These are phyloP conservation scores for Scorias spongiosa DNA, from an alignment of 2,329 filamentous ascomycete species.

Conservation along the genomic window DNA sequence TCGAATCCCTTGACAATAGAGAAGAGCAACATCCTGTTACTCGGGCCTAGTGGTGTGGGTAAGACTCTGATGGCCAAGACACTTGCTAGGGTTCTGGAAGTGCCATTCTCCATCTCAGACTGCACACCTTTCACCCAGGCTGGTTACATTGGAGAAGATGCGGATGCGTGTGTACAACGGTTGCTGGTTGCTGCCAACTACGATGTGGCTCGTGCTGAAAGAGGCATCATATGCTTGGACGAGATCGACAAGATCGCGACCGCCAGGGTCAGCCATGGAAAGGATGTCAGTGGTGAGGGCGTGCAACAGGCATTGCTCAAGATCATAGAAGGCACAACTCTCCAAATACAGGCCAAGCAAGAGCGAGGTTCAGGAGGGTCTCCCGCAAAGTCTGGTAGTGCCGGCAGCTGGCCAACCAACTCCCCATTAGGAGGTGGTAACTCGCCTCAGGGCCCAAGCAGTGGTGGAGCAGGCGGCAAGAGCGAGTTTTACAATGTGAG, in stretches of 20 bases:
- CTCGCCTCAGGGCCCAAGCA: constrained; percentile 11
- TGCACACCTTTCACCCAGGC: constrained; percentile 94
- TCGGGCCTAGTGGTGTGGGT: constrained; percentile 86
- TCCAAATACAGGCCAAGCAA: constrained; percentile 80
- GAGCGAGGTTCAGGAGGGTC: constrained; percentile 33
- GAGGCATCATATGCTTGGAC: constrained; percentile 88
- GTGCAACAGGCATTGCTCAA: constrained; percentile 93
- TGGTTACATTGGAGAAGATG: constrained; percentile 94
- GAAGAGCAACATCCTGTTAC: constrained; percentile 84
- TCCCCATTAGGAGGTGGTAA: constrained; percentile 22
- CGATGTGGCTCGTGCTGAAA: constrained; percentile 67
- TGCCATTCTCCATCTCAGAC: constrained; percentile 89
- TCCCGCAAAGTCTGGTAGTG: constrained; percentile 1
- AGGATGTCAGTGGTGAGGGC: constrained; percentile 90
- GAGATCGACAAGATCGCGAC: constrained; percentile 96
- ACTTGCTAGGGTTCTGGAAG: constrained; percentile 78
- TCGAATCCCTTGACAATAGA: constrained; percentile 58
- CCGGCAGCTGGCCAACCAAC: constrained; percentile 17
- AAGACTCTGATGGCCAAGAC: constrained; percentile 95
- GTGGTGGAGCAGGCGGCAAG: constrained; percentile 24
- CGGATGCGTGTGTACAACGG: constrained; percentile 86
- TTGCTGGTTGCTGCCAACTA: constrained; percentile 83
- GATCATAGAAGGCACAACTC: constrained; percentile 87
- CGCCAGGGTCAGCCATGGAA: constrained; percentile 70
- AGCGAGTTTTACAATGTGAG: constrained; percentile 57